Base-by-base conservation (phyloP, 2,329 filamentous ascomycete genomes). In the Alternaria longipes region DNA sequence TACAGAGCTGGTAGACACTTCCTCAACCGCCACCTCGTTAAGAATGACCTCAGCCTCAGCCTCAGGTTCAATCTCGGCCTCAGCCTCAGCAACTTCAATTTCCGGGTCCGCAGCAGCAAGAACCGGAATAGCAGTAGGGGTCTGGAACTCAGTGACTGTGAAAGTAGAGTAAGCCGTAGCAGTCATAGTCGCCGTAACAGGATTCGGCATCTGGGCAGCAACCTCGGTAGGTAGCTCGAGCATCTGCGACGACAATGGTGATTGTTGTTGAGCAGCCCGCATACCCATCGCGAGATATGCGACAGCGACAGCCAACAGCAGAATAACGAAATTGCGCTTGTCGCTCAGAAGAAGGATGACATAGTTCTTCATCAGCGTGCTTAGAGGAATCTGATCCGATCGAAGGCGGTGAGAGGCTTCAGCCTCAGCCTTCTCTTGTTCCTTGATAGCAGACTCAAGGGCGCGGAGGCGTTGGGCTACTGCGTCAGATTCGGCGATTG, bases 341-440 rank as follows among this genome's bases (percentile, higher is more conserved):
- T 89, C 87, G 45, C 80, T 80, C 3, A 84, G 78, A 20, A 87
- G 74, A 1, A 86, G 75, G 24, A 81, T 77, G 18, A 87, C 59
- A 66, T 87, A 88, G 68, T 87, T 87, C 60, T 80, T 78, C 45
- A 87, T 62, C 14, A 88, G 76, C 0, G 82, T 82, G 16, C 80
- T 77, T 0, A 89, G 75, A 3, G 85, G 85, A 20, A 87, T 80
- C 16, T 88, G 80, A 3, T 64, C 58, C 38, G 52, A 62, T 22
- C 60, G 60, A 34, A 53, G 61, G 16, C 56, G 60, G 12, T 68
- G 66, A 9, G 56, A 63, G 41, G 57, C 44, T 22, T 65, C 58
- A 1, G 59, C 44, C 20, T 65, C 58, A 0, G 59, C 30, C 32
- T 60, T 61, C 30, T 64, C 65, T 30, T 65, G 64, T 30, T 71